Evolutionary conservation across 139 green algal genomes (phyloP).

Genomic region (Closterium sp.): DNA sequence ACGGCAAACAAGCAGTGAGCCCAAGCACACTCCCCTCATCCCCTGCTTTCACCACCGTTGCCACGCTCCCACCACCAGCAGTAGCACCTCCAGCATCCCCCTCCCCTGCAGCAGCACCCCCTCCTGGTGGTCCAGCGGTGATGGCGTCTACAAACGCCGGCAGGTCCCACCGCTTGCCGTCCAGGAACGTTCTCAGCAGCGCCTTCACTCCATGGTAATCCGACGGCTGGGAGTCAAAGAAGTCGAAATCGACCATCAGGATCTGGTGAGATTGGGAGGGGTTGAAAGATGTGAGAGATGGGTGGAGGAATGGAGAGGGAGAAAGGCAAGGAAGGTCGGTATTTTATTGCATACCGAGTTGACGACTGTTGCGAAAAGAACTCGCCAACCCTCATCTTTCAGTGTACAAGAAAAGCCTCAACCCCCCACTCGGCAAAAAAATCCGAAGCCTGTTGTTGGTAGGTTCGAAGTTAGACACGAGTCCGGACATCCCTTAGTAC

Average conservation of each 20-base stretch:
- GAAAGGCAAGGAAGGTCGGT: not conserved
- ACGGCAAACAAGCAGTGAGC: constrained; percentile 49
- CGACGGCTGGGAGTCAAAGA: constrained; percentile 76
- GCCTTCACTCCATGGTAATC: constrained; percentile 85
- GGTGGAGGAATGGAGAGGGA: not conserved
- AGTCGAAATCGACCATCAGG: constrained; percentile 83
- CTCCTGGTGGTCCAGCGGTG: constrained; percentile 54
- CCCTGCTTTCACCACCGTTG: constrained; percentile 79
- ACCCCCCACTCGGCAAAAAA: not conserved
- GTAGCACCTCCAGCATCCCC: not conserved
- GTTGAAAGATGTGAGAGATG: not conserved
- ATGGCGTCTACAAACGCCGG: constrained; percentile 74
- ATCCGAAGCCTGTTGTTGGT: not conserved
- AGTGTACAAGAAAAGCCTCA: not conserved
- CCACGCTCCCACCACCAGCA: constrained; percentile 58
- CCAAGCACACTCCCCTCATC: constrained; percentile 78
- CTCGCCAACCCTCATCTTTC: not conserved
- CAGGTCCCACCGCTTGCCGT: constrained; percentile 68
- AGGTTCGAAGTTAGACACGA: no score
- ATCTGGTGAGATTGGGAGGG: constrained; percentile 47
- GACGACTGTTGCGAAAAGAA: no score
- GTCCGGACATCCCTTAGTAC: no score
- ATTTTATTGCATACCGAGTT: no score
- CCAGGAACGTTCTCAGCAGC: constrained; percentile 75
- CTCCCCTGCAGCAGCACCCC: not conserved